Base-by-base conservation (phyloP, 345 rosid species). In the Durio zibethinus region DNA sequence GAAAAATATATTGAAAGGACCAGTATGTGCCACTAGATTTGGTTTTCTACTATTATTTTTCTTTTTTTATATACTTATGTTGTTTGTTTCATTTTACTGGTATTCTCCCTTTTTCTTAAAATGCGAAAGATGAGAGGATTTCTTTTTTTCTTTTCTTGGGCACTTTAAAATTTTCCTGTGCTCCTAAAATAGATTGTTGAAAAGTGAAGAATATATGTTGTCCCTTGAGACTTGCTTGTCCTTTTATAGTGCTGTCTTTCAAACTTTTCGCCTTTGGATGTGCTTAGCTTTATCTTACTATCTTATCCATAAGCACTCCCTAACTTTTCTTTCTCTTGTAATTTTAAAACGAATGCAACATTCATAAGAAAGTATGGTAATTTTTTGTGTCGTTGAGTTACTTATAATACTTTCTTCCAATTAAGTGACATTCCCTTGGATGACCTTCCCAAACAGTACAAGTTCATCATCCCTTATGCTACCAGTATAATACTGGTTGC, bases 401-500 rank as follows among this genome's bases (percentile, higher is more conserved):
- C 6, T 70, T 18, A 16, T 27, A 52, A 35, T 35, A 23, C 59
- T 42, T 23, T 69, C 6, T 16, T 29, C 23, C 25, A 8, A 18
- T 70, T 27, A 48, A 70, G 57, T 47, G 48, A 29, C n/a, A 66
- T 70, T 70, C 36, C 29, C 74, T 70, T 47, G 42, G 59, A 48
- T 31, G 57, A 16, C 25, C 59, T 70, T 72, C 18, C 4, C 75
- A 52, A n/a, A 72, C 45, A 10, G 31, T 52, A 20, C 29, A 5
- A 33, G 27, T 18, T 15, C 62, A 7, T 29, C 36, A 3, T 62
- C 20, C 56, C 72, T 40, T 73, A 80, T 29, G 40, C 70, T 27
- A 66, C 38, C 25, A n/a, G 63, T 33, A 65, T 75, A 54, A 67
- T 77, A 60, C 42, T 56, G 7, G 8, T 65, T 75, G 16, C 57